Conservation (phyloP, 1,139 yeast genomes). For the Pichia inconspicua region DNA sequence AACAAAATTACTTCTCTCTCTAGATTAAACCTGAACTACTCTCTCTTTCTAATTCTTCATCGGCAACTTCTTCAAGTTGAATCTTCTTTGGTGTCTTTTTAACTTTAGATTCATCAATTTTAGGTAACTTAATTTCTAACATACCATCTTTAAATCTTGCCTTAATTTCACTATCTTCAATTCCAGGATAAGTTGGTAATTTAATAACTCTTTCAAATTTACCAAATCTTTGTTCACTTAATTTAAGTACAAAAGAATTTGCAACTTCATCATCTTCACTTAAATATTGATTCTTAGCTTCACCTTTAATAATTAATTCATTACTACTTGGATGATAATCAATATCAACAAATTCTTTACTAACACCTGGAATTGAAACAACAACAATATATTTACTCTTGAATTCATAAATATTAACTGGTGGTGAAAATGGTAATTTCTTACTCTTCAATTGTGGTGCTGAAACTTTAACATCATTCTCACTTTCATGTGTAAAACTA, state of each 20-base stretch:
- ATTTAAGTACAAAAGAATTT: constrained; percentile 27
- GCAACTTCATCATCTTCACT: constrained; percentile 24
- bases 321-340: constrained; percentile 49
- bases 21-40: constrained; percentile 5
- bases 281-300: constrained; percentile 33
- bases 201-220: constrained; percentile 47
- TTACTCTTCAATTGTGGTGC: constrained; percentile 33
- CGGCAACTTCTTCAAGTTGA: constrained; percentile 24
- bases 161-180: constrained; percentile 43
- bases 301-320: constrained; percentile 42
- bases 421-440: constrained; percentile 46
- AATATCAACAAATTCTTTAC: constrained; percentile 41
- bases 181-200: constrained; percentile 43
- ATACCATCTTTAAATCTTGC: constrained; percentile 48
- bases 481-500: constrained; percentile 1
- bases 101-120: constrained; percentile 21
- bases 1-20: not conserved
- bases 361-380: constrained; percentile 48
- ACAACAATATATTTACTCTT: constrained; percentile 37
- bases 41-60: constrained; percentile 22
- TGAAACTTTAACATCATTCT: constrained; percentile 32
- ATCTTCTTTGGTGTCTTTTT: constrained; percentile 19
- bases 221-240: constrained; percentile 43
- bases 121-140: constrained; percentile 44
- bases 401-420: constrained; percentile 45